Evolutionary conservation across 495 filamentous ascomycete genomes (phyloP).

Genomic region (Penicillium coprophilum): DNA sequence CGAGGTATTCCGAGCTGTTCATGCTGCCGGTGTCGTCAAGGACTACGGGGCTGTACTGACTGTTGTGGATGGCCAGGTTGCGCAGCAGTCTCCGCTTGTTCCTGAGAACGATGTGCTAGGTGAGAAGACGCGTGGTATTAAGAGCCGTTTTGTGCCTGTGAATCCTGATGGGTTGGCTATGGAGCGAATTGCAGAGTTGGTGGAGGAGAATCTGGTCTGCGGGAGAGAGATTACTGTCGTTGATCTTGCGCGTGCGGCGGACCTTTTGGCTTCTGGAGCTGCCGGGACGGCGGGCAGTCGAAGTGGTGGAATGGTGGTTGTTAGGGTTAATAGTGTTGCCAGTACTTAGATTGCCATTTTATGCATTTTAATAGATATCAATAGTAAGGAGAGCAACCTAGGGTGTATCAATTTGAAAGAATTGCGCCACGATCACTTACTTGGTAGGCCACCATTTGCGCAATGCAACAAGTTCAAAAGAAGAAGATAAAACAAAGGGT

Average conservation of each 20-base stretch:
- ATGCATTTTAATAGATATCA: conserved; percentile 7
- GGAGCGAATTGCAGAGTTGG: conserved; percentile 32
- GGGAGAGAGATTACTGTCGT: conserved; percentile 34
- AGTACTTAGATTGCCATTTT: neutral
- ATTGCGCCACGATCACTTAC: conserved; percentile 3
- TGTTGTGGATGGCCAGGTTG: conserved; percentile 34
- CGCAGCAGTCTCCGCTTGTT: conserved; percentile 14
- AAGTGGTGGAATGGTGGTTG: conserved; percentile 36
- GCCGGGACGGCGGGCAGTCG: conserved; percentile 28
- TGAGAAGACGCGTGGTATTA: conserved; percentile 27
- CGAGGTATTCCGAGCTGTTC: conserved; percentile 33
- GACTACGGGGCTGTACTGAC: conserved; percentile 40
- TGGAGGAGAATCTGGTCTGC: conserved; percentile 34
- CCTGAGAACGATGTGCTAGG: conserved; percentile 19
- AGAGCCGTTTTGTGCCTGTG: conserved; percentile 41
- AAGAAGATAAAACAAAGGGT: conserved; percentile 18
- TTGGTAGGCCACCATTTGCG: neutral
- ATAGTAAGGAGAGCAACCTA: conserved; percentile 1
- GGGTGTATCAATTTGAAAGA: conserved; percentile 6
- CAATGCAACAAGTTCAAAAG: conserved; percentile 4
- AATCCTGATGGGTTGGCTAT: conserved; percentile 37
- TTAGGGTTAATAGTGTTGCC: conserved; percentile 14
- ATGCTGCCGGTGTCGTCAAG: conserved; percentile 35
- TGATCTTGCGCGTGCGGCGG: conserved; percentile 33
- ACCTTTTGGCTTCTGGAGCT: conserved; percentile 31